phyloP scores from a whole-genome alignment of 805 yeast genomes.

The Zygotorulaspora chibaensis region DNA sequence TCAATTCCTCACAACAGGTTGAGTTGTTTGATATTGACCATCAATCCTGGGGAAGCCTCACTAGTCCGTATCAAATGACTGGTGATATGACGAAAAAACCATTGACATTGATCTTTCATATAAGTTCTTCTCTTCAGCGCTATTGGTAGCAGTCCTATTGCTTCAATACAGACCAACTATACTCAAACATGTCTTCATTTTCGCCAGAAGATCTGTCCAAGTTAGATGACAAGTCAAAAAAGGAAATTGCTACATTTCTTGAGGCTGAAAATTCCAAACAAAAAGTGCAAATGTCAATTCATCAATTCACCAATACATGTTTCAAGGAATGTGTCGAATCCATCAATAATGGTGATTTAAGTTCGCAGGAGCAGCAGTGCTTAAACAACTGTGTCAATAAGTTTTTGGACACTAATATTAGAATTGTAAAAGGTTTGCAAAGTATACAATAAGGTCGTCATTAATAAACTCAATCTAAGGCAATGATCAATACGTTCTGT shows the following conservation, averaged over 20 bases:
- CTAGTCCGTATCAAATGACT: too few relatives aligned
- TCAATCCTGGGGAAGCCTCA: too few relatives aligned
- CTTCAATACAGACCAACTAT: background rate
- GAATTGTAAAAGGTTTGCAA: constrained; percentile 59
- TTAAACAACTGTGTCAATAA: constrained; percentile 77
- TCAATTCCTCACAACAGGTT: too few relatives aligned
- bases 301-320: constrained; percentile 84
- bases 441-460: constrained; percentile 21
- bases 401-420: constrained; percentile 81
- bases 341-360: constrained; percentile 46
- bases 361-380: constrained; percentile 62
- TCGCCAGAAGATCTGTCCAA: constrained; percentile 40
- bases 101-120: too few relatives aligned
- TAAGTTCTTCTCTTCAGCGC: too few relatives aligned
- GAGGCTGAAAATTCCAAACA: constrained; percentile 83
- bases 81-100: too few relatives aligned
- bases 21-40: too few relatives aligned
- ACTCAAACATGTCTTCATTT: constrained; percentile 32
- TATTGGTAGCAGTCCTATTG: background rate
- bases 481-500: background rate
- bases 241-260: constrained; percentile 69
- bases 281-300: constrained; percentile 82
- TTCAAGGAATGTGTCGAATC: constrained; percentile 74
- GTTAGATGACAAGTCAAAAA: constrained; percentile 65
- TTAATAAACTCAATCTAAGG: background rate